Evolutionary conservation across 257 asterid genomes (phyloP).

Genomic region (Nicotiana attenuata): DNA sequence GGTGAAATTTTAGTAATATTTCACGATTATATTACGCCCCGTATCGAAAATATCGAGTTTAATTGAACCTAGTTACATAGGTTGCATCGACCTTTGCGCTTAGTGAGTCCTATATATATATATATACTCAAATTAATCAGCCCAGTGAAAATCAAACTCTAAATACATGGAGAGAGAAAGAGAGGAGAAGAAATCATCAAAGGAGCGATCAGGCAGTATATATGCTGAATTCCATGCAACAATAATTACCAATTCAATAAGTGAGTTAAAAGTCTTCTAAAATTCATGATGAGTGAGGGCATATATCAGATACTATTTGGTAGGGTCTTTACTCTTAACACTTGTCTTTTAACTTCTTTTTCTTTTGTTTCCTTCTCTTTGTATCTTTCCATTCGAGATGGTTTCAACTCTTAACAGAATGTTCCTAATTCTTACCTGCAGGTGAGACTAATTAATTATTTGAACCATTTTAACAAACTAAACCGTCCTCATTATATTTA

Average conservation of each 20-base stretch:
- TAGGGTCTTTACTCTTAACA: constrained; percentile 20
- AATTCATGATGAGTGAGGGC: constrained; percentile 26
- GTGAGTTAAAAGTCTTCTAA: constrained; percentile 28
- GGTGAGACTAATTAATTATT: constrained; percentile 7
- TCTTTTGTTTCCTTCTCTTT: constrained; percentile 4
- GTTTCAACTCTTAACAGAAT: constrained; percentile 3
- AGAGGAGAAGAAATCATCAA: background rate
- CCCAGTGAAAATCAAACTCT: background rate
- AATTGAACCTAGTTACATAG: background rate
- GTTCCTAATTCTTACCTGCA: background rate
- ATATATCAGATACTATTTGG: constrained; percentile 38
- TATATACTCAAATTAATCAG: background rate
- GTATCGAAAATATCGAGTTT: background rate
- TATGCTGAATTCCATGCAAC: constrained; percentile 89
- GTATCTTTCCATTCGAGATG: background rate
- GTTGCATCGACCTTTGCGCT: background rate
- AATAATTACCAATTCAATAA: constrained; percentile 54
- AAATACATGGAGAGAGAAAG: background rate
- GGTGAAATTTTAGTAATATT: background rate
- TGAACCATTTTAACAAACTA: too few species aligned
- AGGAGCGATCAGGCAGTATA: background rate
- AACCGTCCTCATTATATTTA: too few species aligned
- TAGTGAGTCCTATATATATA: background rate
- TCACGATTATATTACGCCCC: background rate
- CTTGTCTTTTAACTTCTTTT: constrained; percentile 9